A percentile compares a stretch with the other conserved stretches of the same genome.
These are phyloP conservation scores for Phytopythium sindhum DNA, from an alignment of 352 stramenopile genomes.

Conservation along the genomic window DNA sequence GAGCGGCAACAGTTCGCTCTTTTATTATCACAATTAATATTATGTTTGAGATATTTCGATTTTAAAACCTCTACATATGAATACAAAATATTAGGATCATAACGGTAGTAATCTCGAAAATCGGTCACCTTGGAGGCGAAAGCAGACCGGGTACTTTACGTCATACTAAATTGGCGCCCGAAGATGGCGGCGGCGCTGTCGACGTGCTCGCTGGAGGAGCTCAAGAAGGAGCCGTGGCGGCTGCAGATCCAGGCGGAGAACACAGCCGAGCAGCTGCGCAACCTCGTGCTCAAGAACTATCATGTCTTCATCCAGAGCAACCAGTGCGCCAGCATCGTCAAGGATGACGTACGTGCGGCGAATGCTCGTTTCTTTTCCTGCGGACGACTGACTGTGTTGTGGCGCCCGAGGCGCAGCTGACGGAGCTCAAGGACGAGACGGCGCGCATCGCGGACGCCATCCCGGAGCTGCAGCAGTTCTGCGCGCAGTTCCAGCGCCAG, in stretches of 20 bases:
- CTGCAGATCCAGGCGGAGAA: conserved; percentile 82
- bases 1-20: not conserved
- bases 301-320: conserved; percentile 91
- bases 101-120: not conserved
- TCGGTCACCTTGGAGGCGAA: not conserved
- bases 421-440: conserved; percentile 70
- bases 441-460: conserved; percentile 41
- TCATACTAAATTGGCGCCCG: too few relatives aligned
- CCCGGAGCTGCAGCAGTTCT: conserved; percentile 56
- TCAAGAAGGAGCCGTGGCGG: conserved; percentile 82
- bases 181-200: conserved; percentile 29
- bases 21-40: not conserved
- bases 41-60: not conserved
- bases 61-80: not conserved
- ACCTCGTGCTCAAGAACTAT: conserved; percentile 87
- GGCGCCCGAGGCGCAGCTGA: conserved; percentile 28
- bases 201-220: conserved; percentile 69
- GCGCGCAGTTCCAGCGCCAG: conserved; percentile 46
- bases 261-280: conserved; percentile 68
- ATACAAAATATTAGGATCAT: not conserved
- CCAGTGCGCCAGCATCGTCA: conserved; percentile 80
- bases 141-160: not conserved
- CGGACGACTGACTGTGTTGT: conserved; percentile 4
- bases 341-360: conserved; percentile 67
- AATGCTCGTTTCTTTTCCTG: not conserved